Evolutionary conservation across 1,139 yeast genomes (phyloP).

Genomic region (Kluyveromyces marxianus): DNA sequence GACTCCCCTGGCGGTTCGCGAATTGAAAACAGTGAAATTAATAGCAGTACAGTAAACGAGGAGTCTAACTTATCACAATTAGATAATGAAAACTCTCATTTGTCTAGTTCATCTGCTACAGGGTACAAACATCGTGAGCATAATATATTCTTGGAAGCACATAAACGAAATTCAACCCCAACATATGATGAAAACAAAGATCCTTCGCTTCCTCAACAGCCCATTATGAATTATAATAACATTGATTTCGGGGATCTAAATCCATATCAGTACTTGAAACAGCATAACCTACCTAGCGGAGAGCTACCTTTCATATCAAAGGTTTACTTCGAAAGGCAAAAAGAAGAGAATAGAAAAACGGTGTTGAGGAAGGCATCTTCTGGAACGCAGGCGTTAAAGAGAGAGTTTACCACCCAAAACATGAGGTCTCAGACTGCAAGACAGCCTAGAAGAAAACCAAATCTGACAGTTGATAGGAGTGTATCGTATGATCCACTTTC

Average conservation of each 20-base stretch:
- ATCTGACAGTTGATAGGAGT: slow-evolving; percentile 11
- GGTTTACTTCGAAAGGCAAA: slow-evolving; percentile 32
- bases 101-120: slow-evolving; percentile 5
- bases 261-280: slow-evolving; percentile 34
- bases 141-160: slow-evolving; percentile 10
- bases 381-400: slow-evolving; percentile 5
- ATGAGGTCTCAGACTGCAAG: slow-evolving; percentile 2
- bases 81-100: slow-evolving; percentile 7
- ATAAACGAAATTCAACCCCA: neutral
- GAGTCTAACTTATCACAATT: slow-evolving; percentile 6
- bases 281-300: slow-evolving; percentile 30
- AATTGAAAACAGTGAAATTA: slow-evolving; percentile 4
- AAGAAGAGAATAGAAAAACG: slow-evolving; percentile 26
- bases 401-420: slow-evolving; percentile 1
- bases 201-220: neutral
- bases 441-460: slow-evolving; percentile 17
- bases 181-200: slow-evolving; percentile 1
- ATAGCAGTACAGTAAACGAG: slow-evolving; percentile 4
- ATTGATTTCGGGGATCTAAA: slow-evolving; percentile 33
- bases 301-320: slow-evolving; percentile 33
- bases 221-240: slow-evolving; percentile 13
- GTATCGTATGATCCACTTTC: slow-evolving; percentile 11
- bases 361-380: slow-evolving; percentile 20
- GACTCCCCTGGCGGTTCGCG: slow-evolving; percentile 8
- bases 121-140: slow-evolving; percentile 6